Evolutionary conservation across 2,329 filamentous ascomycete species (phyloP).

Genomic region (Talaromyces verruculosus): DNA sequence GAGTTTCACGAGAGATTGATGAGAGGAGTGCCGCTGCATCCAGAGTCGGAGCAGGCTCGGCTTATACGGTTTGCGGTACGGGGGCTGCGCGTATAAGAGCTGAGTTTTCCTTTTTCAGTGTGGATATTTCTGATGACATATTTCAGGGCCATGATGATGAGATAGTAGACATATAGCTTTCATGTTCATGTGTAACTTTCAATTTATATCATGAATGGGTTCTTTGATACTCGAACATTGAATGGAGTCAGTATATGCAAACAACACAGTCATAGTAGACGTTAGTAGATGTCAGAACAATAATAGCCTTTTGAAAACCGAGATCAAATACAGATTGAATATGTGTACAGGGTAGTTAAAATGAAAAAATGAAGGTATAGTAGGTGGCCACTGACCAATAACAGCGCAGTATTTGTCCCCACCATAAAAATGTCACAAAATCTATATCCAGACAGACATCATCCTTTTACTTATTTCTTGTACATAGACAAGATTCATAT

Average conservation of each 20-base stretch:
- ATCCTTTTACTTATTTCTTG: no score
- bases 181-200: background rate
- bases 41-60: background rate
- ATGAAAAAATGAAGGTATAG: constrained; percentile 11
- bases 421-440: constrained; percentile 18
- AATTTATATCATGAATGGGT: background rate
- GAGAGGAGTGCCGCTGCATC: background rate
- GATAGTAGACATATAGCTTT: background rate
- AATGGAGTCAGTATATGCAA: background rate
- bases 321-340: no score
- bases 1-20: background rate
- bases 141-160: background rate
- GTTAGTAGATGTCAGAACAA: no score
- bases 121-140: background rate
- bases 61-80: background rate
- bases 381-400: constrained; percentile 1
- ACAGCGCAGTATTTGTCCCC: background rate
- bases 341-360: no score
- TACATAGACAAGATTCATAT: no score
- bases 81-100: background rate
- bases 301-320: no score
- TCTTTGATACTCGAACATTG: background rate
- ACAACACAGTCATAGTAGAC: background rate
- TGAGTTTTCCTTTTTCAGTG: background rate
- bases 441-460: constrained; percentile 10